Evolutionary conservation across 1,139 yeast genomes (phyloP).

Genomic region (Hanseniaspora sp.): DNA sequence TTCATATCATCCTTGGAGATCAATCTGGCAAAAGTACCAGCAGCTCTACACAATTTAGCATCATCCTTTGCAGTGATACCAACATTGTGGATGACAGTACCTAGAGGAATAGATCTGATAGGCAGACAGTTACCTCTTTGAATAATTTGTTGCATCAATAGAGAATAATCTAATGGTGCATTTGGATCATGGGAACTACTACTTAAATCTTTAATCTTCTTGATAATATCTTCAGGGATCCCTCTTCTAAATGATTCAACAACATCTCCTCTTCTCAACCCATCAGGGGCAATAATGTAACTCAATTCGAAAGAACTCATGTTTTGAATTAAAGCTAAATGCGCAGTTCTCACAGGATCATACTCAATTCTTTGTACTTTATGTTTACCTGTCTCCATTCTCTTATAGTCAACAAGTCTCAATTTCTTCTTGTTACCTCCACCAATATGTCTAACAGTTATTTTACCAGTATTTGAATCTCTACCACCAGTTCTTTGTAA

Average conservation of each 20-base stretch:
- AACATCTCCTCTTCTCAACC: conserved; percentile 80
- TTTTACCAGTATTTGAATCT: conserved; percentile 65
- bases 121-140: conserved; percentile 95
- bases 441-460: conserved; percentile 89
- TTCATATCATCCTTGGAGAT: conserved; percentile 63
- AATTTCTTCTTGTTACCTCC: conserved; percentile 91
- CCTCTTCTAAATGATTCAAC: conserved; percentile 86
- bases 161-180: conserved; percentile 35
- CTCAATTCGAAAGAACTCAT: conserved; percentile 50
- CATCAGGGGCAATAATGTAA: conserved; percentile 84
- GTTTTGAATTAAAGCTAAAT: conserved; percentile 74
- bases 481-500: conserved; percentile 77
- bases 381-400: conserved; percentile 60
- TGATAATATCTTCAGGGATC: conserved; percentile 57
- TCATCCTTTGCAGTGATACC: conserved; percentile 73
- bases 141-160: conserved; percentile 74
- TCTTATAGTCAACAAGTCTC: conserved; percentile 66
- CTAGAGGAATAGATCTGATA: conserved; percentile 80
- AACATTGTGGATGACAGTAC: conserved; percentile 78
- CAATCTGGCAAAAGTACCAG: conserved; percentile 88
- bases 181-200: conserved; percentile 76
- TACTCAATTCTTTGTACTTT: conserved; percentile 81
- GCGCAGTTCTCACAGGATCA: conserved; percentile 92
- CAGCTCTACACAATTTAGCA: conserved; percentile 83
- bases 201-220: conserved; percentile 49